Conservation (phyloP, 208 protist genomes). For the Leishmania amazonensis region DNA sequence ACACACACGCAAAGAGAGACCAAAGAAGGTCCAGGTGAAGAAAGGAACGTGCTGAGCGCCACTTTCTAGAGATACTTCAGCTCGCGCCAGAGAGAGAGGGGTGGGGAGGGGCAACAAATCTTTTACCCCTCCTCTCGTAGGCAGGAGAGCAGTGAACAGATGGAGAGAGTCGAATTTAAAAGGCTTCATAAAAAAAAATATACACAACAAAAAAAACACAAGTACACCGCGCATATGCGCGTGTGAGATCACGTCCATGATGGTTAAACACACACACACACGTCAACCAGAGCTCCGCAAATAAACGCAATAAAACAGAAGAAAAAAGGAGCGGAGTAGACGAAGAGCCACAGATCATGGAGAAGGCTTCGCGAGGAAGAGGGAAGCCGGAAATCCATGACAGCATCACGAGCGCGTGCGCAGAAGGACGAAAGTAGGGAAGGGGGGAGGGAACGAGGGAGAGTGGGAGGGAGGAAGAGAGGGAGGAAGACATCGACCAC, state of each 20-base stretch:
- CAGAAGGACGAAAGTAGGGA: neutral
- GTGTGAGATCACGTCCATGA: neutral
- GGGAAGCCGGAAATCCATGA: neutral
- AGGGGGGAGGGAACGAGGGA: neutral
- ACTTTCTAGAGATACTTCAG: neutral
- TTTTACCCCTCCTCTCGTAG: neutral
- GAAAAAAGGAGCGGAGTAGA: neutral
- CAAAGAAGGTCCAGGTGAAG: neutral
- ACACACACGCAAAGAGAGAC: neutral
- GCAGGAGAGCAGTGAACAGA: neutral
- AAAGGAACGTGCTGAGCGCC: neutral
- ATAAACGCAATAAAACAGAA: neutral
- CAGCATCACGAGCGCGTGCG: neutral
- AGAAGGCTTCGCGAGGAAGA: neutral
- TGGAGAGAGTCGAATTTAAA: neutral
- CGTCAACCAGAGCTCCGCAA: neutral
- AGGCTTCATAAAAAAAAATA: neutral
- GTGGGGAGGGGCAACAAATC: neutral
- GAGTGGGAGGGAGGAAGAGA: neutral
- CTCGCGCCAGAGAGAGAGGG: neutral
- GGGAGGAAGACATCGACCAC: neutral
- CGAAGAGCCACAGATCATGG: neutral
- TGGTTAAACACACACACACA: neutral
- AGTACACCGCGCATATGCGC: constrained; percentile 1
- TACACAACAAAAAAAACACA: neutral